Base-by-base conservation (phyloP, 2,329 filamentous ascomycete species). In the Periglandula ipomoeae region DNA sequence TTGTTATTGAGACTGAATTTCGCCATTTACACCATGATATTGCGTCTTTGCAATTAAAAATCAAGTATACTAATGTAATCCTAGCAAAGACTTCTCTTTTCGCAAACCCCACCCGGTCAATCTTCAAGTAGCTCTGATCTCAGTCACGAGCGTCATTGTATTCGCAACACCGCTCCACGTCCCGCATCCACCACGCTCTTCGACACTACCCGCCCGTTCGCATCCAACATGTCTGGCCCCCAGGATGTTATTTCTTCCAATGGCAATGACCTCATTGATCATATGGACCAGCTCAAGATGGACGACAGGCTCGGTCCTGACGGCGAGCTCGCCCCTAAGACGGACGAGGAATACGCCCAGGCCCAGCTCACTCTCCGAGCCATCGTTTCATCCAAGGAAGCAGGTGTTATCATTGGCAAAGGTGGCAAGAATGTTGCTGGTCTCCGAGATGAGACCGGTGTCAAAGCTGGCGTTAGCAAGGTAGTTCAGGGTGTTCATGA, bases 321-420 rank as follows among this genome's bases (percentile, higher is more conserved):
- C 58, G 86, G 87, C 57, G 88, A 91, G 59, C 79, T 81, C 53
- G 79, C 80, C 52, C 91, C 89, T 61, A 93, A 91, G 74, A 95
- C 91, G 51, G 93, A 98, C 60, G 90, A 97, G 66, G 93, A 98
- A 70, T 98, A 98, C 65, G 89, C 89, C 46, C 82, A 89, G 66
- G 83, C 90, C 46, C 87, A 94, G 70, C 78, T 98, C 61, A 98
- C 93, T 53, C 81, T 98, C 55, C 87, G 93, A 66, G 93, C 93
- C 59, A 96, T 98, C 65, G 93, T 98, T 58, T 96, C 93, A 30
- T 96, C 93, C 67, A 97, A 97, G 74, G 93, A 98, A 72, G 93
- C 93, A 52, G 93, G 93, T 64, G 89, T 98, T 61, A 97, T 98
- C 69, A 98, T 98, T 68, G 93, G 93, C 69, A 98, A 98, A 74